A percentile compares a stretch with the other conserved stretches of the same genome.
phyloP scores from a whole-genome alignment of 176 grass and related monocot species.

The Aegilops umbellulata region DNA sequence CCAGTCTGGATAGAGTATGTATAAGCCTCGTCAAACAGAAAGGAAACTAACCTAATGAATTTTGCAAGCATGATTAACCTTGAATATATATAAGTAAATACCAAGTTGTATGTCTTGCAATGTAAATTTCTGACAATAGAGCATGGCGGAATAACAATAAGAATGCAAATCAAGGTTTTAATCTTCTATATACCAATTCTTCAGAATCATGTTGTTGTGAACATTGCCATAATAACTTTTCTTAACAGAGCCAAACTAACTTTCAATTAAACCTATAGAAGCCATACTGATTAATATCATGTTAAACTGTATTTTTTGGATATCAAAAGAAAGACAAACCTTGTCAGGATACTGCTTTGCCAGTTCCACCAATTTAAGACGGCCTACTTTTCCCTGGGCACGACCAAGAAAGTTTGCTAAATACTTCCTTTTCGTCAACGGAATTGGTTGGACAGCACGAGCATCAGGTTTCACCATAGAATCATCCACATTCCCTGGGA shows the following conservation, averaged over 20 bases:
- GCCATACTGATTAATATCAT: neutral
- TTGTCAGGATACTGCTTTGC: constrained; percentile 95
- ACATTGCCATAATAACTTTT: neutral
- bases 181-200: neutral
- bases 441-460: constrained; percentile 58
- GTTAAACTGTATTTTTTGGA: constrained; percentile 10
- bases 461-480: constrained; percentile 68
- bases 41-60: neutral
- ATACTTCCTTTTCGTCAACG: constrained; percentile 74
- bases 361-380: constrained; percentile 74
- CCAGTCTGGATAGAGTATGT: constrained; percentile 11
- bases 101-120: neutral
- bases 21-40: neutral
- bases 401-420: constrained; percentile 92
- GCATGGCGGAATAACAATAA: neutral
- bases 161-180: neutral
- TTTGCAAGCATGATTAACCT: neutral
- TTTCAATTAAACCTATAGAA: neutral
- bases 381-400: constrained; percentile 78
- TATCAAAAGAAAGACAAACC: constrained; percentile 45
- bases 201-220: neutral
- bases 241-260: too few species aligned
- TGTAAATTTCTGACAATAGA: neutral
- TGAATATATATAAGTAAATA: neutral
- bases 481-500: constrained; percentile 95